Conservation (phyloP, 1,284 basidiomycete species). For the Ustilago cynodontis region DNA sequence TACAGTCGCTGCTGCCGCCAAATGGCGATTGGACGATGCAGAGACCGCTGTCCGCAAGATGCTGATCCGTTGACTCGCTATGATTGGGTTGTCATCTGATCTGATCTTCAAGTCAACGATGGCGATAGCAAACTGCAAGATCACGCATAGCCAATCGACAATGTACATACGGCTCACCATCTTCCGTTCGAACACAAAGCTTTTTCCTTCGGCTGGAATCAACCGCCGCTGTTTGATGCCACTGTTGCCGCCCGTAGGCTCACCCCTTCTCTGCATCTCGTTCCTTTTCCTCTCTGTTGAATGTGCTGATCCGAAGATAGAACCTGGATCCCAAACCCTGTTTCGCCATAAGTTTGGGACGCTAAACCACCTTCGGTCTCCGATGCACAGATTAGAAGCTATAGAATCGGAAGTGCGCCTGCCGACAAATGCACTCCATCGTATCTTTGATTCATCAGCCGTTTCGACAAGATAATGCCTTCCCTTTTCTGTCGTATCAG, state of each 20-base stretch:
- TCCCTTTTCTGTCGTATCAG: not conserved
- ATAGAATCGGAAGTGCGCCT: constrained; percentile 11
- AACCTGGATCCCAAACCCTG: constrained; percentile 5
- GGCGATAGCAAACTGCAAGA: constrained; percentile 9
- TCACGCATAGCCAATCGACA: not conserved
- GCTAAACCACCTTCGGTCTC: constrained; percentile 22
- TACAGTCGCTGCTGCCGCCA: not conserved
- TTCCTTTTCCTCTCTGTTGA: not conserved
- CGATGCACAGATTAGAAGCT: not conserved
- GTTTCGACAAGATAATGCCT: not conserved
- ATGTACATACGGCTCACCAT: constrained; percentile 13
- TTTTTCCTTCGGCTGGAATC: constrained; percentile 12
- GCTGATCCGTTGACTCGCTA: not conserved
- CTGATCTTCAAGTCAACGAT: not conserved
- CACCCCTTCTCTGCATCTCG: not conserved
- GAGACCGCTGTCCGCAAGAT: not conserved
- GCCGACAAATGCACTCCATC: constrained; percentile 4
- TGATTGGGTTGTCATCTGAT: constrained; percentile 13
- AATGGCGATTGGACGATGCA: constrained; percentile 2
- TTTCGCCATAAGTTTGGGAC: not conserved
- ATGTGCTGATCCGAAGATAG: not conserved
- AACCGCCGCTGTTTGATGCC: constrained; percentile 12
- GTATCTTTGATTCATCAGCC: not conserved
- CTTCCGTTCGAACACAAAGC: constrained; percentile 10
- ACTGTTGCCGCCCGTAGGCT: constrained; percentile 9